phyloP scores from a whole-genome alignment of 257 asterid species.

The Buddleja alternifolia region DNA sequence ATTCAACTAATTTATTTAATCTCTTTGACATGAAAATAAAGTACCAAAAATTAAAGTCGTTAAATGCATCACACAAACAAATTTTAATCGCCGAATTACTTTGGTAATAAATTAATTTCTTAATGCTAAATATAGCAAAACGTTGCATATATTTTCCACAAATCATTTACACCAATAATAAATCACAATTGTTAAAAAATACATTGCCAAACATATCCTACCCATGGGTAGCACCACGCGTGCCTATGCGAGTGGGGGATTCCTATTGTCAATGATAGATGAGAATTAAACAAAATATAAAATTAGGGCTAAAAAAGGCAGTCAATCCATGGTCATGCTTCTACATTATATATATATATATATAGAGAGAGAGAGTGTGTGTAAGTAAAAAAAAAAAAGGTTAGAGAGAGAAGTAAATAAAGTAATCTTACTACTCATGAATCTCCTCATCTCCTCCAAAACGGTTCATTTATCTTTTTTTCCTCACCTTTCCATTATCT shows the following conservation, averaged over 20 bases:
- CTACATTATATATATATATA: no score
- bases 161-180: neutral
- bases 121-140: no score
- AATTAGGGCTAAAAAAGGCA: slow-evolving; percentile 49
- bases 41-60: no score
- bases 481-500: slow-evolving; percentile 40
- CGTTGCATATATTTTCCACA: no score
- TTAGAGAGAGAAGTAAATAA: slow-evolving; percentile 33
- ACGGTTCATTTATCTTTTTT: slow-evolving; percentile 55
- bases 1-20: no score
- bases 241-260: slow-evolving; percentile 10
- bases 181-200: neutral
- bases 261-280: slow-evolving; percentile 26
- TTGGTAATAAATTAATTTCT: no score
- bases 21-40: no score
- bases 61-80: no score
- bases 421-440: slow-evolving; percentile 57
- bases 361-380: slow-evolving; percentile 24
- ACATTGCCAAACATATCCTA: neutral
- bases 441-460: slow-evolving; percentile 64
- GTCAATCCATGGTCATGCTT: slow-evolving; percentile 55
- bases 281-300: slow-evolving; percentile 38
- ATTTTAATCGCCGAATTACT: no score
- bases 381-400: slow-evolving; percentile 15
- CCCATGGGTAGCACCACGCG: slow-evolving; percentile 29